Percentiles rank a stretch among this genome's conserved stretches.
These are phyloP conservation scores for Candida adriatica DNA, from an alignment of 805 yeast genomes.

Conservation along the genomic window DNA sequence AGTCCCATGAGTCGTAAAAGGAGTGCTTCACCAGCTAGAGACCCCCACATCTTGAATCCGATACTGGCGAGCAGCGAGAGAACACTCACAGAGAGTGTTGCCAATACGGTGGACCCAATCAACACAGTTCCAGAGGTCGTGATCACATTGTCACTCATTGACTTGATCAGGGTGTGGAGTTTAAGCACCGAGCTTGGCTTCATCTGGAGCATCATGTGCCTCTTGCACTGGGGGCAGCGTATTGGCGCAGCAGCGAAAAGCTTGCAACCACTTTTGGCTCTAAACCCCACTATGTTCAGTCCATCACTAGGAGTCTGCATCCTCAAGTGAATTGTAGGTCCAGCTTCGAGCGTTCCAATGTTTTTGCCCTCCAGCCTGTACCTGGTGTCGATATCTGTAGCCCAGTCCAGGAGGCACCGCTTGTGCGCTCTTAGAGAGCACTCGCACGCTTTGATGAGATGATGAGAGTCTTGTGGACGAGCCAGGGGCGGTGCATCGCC, in stretches of 20 bases:
- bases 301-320: not conserved
- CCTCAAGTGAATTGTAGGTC: not conserved
- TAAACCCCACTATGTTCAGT: slow-evolving; percentile 3
- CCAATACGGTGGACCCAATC: slow-evolving; percentile 14
- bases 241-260: slow-evolving; percentile 2
- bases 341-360: not conserved
- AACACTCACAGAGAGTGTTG: slow-evolving; percentile 20
- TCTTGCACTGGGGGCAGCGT: slow-evolving; percentile 10
- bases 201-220: slow-evolving; percentile 5
- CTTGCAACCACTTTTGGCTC: slow-evolving; percentile 2
- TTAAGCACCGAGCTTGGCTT: slow-evolving; percentile 7
- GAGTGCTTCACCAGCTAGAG: slow-evolving; percentile 28
- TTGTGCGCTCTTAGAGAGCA: slow-evolving; percentile 9
- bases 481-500: slow-evolving; percentile 8
- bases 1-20: slow-evolving; percentile 26
- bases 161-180: slow-evolving; percentile 1
- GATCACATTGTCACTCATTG: not conserved
- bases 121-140: slow-evolving; percentile 7
- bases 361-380: slow-evolving; percentile 1
- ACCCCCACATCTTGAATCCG: slow-evolving; percentile 25
- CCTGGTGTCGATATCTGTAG: slow-evolving; percentile 3
- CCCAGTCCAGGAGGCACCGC: slow-evolving; percentile 9
- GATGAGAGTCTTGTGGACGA: slow-evolving; percentile 1
- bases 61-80: slow-evolving; percentile 17
- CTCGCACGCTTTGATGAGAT: slow-evolving; percentile 5